These are phyloP conservation scores for Apiotrichum gamsii DNA, from an alignment of 1,284 basidiomycete genomes.

Conservation along the genomic window DNA sequence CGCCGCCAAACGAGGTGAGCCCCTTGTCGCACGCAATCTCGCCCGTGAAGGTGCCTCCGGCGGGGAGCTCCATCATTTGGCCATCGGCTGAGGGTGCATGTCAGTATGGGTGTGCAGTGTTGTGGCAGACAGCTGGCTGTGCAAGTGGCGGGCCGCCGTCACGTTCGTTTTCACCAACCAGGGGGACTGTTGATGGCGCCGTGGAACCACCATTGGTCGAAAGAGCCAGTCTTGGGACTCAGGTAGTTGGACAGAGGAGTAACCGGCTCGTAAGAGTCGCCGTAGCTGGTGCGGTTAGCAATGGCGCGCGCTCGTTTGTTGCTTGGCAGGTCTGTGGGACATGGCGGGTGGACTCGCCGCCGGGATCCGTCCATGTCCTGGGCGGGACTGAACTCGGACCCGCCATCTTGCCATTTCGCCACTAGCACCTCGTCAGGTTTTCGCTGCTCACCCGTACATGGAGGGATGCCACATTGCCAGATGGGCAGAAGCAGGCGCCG, in stretches of 20 bases:
- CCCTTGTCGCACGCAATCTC: slow-evolving; percentile 8
- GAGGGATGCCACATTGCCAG: slow-evolving; percentile 38
- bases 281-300: too few relatives aligned
- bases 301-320: too few relatives aligned
- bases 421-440: too few relatives aligned
- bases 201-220: slow-evolving; percentile 64
- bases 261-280: too few relatives aligned
- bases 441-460: slow-evolving; percentile 46
- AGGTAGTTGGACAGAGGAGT: too few relatives aligned
- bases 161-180: too few relatives aligned
- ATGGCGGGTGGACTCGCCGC: too few relatives aligned
- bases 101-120: neutral
- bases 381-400: too few relatives aligned
- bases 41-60: slow-evolving; percentile 23
- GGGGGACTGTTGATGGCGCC: slow-evolving; percentile 39
- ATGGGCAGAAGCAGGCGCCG: slow-evolving; percentile 25
- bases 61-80: slow-evolving; percentile 36
- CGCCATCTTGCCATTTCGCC: too few relatives aligned
- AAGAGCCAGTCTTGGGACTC: neutral
- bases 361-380: too few relatives aligned
- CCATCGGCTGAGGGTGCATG: slow-evolving; percentile 16
- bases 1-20: slow-evolving; percentile 4
- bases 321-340: too few relatives aligned
- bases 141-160: too few relatives aligned
- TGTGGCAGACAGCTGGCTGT: neutral